Evolutionary conservation across 2,329 filamentous ascomycete genomes (phyloP), one percentile per base, ranked within the genome.

Genomic region (Aspergillus sp.): DNA sequence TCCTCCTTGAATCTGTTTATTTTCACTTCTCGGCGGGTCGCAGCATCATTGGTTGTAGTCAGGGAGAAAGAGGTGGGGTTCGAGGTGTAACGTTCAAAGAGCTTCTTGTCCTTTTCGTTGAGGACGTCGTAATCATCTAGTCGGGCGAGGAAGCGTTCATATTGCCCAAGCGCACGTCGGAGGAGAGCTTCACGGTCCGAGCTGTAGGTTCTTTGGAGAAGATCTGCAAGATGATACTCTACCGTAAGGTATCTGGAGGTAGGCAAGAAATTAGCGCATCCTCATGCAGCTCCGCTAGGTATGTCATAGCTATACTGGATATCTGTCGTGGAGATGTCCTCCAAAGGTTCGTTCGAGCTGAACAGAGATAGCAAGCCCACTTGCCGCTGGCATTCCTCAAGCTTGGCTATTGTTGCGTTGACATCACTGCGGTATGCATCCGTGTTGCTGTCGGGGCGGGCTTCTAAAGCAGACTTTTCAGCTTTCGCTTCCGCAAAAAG

Each of bases 331-430:
- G 91, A 82, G 32, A 97, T 80, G 78, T 99, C 95, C 63, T 99
- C 95, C 41, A 94, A 78, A 0, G 86, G 85, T 76, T 99, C 95
- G 77, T 99, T 99, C 38, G 88, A 83, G 67, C 92, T 97, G 84
- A 98, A 98, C 56, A 99, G 82, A 0, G 91, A 89, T 25, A 95
- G 82, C 61, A 87, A 83, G 65, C 86, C 82, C 65, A 91, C 86
- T 58, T 91, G 85, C 61, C 85, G 81, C 60, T 89, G 82, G 75
- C 91, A 93, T 74, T 90, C 82, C 70, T 90, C 82, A 78, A 96
- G 94, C 56, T 87, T 84, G 64, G 84, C 78, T 67, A 96, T 86
- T 43, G 91, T 86, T 41, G 82, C 78, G 61, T 81, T 80, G 67
- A 97, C 83, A 69, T 87, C 87, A 66, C 89, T 84, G 72, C 87